Evolutionary conservation across 768 basidiomycete genomes (phyloP).

Genomic region (Hericium erinaceus): DNA sequence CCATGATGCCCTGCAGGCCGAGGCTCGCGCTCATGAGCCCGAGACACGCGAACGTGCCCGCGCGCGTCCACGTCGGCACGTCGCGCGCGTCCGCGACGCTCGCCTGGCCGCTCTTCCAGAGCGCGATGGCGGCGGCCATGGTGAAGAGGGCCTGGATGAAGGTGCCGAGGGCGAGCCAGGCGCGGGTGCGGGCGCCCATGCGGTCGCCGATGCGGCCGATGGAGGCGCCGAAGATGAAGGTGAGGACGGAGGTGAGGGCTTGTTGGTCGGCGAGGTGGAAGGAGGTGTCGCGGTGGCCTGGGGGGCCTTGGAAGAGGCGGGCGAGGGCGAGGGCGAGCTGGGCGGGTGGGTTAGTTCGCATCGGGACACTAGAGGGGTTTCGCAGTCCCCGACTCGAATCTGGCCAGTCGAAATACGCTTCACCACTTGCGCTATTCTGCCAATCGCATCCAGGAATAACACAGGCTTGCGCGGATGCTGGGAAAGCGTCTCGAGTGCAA

Average conservation of each 20-base stretch:
- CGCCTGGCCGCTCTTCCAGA: conserved; percentile 59
- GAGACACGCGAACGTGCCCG: conserved; percentile 57
- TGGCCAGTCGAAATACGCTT: no score
- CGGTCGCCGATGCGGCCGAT: conserved; percentile 79
- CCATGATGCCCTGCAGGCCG: conserved; percentile 82
- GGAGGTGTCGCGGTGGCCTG: conserved; percentile 36
- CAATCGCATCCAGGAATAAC: no score
- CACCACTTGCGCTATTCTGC: no score
- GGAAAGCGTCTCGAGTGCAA: no score
- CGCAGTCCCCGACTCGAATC: no score
- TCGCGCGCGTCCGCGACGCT: conserved; percentile 46
- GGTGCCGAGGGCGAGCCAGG: conserved; percentile 67
- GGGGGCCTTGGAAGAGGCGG: conserved; percentile 54
- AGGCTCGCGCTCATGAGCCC: conserved; percentile 74
- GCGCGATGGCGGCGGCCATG: conserved; percentile 58
- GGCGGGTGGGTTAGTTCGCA: background rate
- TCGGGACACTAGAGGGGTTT: background rate
- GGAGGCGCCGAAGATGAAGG: conserved; percentile 73
- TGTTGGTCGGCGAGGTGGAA: conserved; percentile 83
- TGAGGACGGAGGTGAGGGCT: conserved; percentile 67
- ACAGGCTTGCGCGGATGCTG: no score
- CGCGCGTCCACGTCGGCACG: conserved; percentile 62
- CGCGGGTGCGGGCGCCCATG: conserved; percentile 61
- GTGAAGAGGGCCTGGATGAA: conserved; percentile 70
- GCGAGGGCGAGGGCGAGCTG: conserved; percentile 76